A percentile compares a stretch with the other conserved stretches of the same genome.
Conservation (phyloP, 202 grass and related monocot species). For the Bolboschoenoplectus hybrid region DNA sequence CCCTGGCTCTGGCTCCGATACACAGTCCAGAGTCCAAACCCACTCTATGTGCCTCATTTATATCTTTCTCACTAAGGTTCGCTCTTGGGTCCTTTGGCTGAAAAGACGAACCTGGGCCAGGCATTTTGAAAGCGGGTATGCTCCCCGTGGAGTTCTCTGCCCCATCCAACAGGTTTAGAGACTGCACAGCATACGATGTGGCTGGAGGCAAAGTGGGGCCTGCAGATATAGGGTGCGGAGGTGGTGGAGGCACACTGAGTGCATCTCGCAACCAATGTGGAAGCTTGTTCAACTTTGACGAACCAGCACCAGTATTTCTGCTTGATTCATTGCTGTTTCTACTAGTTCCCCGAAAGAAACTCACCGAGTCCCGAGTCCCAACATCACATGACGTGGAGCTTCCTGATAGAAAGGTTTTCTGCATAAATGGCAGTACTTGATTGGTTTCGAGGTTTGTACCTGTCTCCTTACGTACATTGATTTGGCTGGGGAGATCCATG, state of each 20-base stretch:
- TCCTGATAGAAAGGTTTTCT: constrained; percentile 51
- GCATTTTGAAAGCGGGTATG: constrained; percentile 64
- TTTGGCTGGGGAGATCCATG: not conserved
- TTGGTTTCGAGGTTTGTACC: too few relatives aligned
- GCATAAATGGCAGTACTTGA: too few relatives aligned
- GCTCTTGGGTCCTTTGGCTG: constrained; percentile 59
- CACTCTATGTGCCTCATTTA: not conserved
- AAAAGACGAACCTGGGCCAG: constrained; percentile 39
- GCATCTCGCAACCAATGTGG: constrained; percentile 94
- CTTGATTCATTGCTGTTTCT: constrained; percentile 45
- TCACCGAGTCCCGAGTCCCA: constrained; percentile 31
- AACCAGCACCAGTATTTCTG: constrained; percentile 31
- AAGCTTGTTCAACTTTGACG: constrained; percentile 65
- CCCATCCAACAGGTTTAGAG: constrained; percentile 64
- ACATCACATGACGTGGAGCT: constrained; percentile 31
- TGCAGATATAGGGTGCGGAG: constrained; percentile 38
- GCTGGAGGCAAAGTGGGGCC: constrained; percentile 45
- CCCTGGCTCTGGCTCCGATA: not conserved
- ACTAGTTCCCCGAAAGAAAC: constrained; percentile 42
- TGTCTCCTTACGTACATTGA: too few relatives aligned
- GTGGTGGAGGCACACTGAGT: constrained; percentile 45
- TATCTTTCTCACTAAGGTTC: constrained; percentile 62
- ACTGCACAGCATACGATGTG: constrained; percentile 64
- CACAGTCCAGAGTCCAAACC: not conserved
- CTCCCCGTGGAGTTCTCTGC: constrained; percentile 48